phyloP scores from a whole-genome alignment of 768 basidiomycete species.

The Rhizopogon vesiculosus region DNA sequence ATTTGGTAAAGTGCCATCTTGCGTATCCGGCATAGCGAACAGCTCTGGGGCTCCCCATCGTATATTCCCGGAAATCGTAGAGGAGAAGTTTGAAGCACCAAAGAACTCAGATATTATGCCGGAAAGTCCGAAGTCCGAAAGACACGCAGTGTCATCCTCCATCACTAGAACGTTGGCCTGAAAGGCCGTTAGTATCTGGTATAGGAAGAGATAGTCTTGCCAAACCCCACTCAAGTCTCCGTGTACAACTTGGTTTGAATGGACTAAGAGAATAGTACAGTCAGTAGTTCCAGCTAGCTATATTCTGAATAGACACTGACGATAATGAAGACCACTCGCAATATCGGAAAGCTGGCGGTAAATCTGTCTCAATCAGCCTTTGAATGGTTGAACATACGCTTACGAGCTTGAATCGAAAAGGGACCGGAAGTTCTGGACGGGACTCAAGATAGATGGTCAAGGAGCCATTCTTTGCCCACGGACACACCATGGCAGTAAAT shows the following conservation, averaged over 20 bases:
- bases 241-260: constrained; percentile 1
- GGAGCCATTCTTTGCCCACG: constrained; percentile 16
- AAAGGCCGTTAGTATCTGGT: neutral
- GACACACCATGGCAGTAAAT: constrained; percentile 18
- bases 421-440: constrained; percentile 1
- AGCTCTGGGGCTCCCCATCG: constrained; percentile 40
- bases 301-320: neutral
- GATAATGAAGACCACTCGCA: neutral
- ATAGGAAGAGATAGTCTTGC: neutral
- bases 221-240: constrained; percentile 5
- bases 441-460: constrained; percentile 11
- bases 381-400: neutral
- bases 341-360: neutral
- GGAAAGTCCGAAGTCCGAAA: constrained; percentile 44
- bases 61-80: constrained; percentile 30
- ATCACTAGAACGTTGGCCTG: constrained; percentile 44
- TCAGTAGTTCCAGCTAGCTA: neutral
- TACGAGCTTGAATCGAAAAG: constrained; percentile 14
- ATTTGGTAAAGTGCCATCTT: constrained; percentile 10
- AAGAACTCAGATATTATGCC: constrained; percentile 23
- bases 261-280: neutral
- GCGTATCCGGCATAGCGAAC: constrained; percentile 9
- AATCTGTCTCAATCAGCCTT: neutral
- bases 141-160: constrained; percentile 30
- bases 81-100: constrained; percentile 24